phyloP scores from a whole-genome alignment of 2,329 filamentous ascomycete species.

The Fonsecaea nubica region DNA sequence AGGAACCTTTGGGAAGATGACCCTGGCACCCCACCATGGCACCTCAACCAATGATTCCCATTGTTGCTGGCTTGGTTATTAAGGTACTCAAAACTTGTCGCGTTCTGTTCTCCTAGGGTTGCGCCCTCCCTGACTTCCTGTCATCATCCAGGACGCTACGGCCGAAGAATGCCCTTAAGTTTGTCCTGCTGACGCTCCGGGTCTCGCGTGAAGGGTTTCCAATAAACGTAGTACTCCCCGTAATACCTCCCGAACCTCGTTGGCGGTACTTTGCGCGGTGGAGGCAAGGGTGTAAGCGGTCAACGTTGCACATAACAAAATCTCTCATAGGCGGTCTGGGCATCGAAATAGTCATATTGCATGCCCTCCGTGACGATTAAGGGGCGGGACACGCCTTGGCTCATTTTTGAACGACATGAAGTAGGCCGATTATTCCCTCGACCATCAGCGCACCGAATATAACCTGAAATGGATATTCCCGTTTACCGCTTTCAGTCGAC shows the following conservation, averaged over 20 bases:
- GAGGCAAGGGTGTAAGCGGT: background rate
- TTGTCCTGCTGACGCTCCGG: background rate
- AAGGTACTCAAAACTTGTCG: conserved; percentile 3
- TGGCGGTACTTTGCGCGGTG: background rate
- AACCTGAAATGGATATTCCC: background rate
- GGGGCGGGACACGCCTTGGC: background rate
- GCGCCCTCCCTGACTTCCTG: background rate
- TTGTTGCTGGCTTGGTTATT: background rate
- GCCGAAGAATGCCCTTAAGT: background rate
- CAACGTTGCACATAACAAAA: background rate
- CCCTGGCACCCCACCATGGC: background rate
- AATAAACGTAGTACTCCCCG: background rate
- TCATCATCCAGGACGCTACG: background rate
- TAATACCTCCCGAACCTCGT: background rate
- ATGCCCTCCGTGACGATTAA: background rate
- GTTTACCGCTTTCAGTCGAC: background rate
- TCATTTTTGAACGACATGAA: background rate
- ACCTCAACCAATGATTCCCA: background rate
- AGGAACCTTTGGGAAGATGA: background rate
- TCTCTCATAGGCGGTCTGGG: background rate
- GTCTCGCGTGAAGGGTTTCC: background rate
- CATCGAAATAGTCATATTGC: background rate
- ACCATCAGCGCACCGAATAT: background rate
- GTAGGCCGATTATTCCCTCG: background rate
- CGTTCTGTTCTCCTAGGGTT: background rate